phyloP scores from a whole-genome alignment of 208 protist genomes.

The Angomonas ambiguus region DNA sequence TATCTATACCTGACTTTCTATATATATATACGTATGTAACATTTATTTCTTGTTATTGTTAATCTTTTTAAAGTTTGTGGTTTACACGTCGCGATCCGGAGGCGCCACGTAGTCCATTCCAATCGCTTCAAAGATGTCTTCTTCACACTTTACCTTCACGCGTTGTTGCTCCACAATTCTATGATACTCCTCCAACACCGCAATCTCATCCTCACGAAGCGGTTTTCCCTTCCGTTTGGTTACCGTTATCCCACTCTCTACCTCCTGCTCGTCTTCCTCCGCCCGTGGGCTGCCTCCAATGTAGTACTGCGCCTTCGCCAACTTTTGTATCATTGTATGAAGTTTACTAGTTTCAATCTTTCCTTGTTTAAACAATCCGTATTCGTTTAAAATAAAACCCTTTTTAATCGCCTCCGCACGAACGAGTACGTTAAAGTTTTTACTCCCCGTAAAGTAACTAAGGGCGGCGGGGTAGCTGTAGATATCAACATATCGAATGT shows the following conservation, averaged over 20 bases:
- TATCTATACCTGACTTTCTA: background rate
- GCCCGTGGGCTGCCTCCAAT: background rate
- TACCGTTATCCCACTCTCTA: constrained; percentile 14
- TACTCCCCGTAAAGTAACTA: constrained; percentile 93
- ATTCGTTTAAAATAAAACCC: constrained; percentile 82
- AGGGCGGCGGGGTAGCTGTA: constrained; percentile 77
- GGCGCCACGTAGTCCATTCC: constrained; percentile 75
- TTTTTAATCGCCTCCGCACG: constrained; percentile 79
- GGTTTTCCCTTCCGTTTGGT: constrained; percentile 23
- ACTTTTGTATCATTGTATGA: constrained; percentile 14
- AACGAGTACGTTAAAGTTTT: constrained; percentile 91
- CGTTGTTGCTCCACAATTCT: constrained; percentile 56
- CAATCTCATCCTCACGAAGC: constrained; percentile 23
- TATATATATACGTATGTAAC: background rate
- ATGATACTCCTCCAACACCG: constrained; percentile 41
- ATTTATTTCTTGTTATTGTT: constrained; percentile 1
- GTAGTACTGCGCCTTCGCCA: constrained; percentile 61
- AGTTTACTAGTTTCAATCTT: background rate
- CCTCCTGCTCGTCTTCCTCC: constrained; percentile 5
- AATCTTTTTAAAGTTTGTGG: background rate
- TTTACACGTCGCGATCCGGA: constrained; percentile 54
- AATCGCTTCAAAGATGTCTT: constrained; percentile 73
- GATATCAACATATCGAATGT: constrained; percentile 84
- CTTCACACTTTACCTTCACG: constrained; percentile 59
- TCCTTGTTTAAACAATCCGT: constrained; percentile 55